Conservation (phyloP, 2,329 filamentous ascomycete species). For the Claviceps capensis region DNA sequence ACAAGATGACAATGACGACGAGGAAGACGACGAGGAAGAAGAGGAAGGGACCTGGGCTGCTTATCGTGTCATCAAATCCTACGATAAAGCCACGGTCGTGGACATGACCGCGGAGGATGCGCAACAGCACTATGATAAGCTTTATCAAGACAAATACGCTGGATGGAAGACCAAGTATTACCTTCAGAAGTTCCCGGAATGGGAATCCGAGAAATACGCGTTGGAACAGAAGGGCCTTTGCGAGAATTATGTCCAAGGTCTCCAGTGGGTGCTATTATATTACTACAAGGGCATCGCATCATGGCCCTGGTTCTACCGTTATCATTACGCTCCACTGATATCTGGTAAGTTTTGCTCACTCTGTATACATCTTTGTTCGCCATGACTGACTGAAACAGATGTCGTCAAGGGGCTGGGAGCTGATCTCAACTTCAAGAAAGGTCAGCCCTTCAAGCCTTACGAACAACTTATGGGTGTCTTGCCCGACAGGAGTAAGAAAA, state of each 20-base stretch:
- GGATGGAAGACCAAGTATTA: conserved; percentile 96
- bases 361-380: background rate
- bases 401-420: conserved; percentile 78
- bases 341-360: conserved; percentile 41
- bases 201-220: conserved; percentile 64
- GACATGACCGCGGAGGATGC: conserved; percentile 70
- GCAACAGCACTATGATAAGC: conserved; percentile 62
- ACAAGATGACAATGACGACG: conserved; percentile 34
- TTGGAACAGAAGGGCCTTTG: conserved; percentile 66
- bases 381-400: conserved; percentile 37
- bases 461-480: conserved; percentile 98
- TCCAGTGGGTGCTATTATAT: conserved; percentile 97
- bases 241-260: conserved; percentile 92
- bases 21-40: conserved; percentile 24
- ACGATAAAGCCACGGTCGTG: conserved; percentile 77
- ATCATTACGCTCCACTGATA: conserved; percentile 96
- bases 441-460: conserved; percentile 87
- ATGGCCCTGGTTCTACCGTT: conserved; percentile 96
- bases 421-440: conserved; percentile 82
- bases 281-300: conserved; percentile 96
- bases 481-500: conserved; percentile 92
- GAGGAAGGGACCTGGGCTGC: conserved; percentile 82
- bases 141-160: conserved; percentile 82
- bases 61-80: conserved; percentile 72
- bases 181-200: conserved; percentile 71